Conservation (phyloP, 768 basidiomycete species). For the Termitomyces sp. region DNA sequence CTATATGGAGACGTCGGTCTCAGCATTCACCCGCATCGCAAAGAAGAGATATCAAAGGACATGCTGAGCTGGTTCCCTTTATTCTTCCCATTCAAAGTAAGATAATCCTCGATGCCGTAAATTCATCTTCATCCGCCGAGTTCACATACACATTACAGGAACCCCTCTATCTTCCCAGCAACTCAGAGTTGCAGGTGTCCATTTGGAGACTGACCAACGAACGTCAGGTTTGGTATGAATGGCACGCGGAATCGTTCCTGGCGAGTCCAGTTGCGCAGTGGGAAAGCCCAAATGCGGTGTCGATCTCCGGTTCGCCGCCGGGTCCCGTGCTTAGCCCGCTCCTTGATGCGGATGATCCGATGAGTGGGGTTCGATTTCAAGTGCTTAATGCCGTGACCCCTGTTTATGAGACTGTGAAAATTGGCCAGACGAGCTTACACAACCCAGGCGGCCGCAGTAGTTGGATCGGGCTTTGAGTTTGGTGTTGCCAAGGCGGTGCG, state of each 20-base stretch:
- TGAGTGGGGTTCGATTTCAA: conserved; percentile 12
- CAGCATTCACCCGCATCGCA: conserved; percentile 90
- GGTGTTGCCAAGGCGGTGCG: background rate
- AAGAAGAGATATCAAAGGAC: conserved; percentile 82
- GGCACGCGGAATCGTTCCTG: conserved; percentile 93
- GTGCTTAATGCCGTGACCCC: conserved; percentile 4
- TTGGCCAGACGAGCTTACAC: conserved; percentile 90
- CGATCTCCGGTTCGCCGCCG: conserved; percentile 14
- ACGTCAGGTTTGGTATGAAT: conserved; percentile 96
- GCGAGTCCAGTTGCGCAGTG: conserved; percentile 40
- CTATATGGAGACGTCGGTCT: conserved; percentile 87
- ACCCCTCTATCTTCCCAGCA: conserved; percentile 87
- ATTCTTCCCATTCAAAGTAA: conserved; percentile 86
- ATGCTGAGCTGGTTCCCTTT: conserved; percentile 99
- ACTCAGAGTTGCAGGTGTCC: conserved; percentile 87
- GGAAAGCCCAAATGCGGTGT: background rate
- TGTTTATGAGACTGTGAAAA: conserved; percentile 64
- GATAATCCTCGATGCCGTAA: background rate
- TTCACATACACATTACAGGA: conserved; percentile 47
- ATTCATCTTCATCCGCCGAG: background rate
- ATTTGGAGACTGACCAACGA: conserved; percentile 92
- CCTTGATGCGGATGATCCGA: conserved; percentile 56
- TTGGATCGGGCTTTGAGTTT: conserved; percentile 77
- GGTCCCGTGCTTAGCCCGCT: conserved; percentile 54
- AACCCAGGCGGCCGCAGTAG: conserved; percentile 88